Evolutionary conservation across 306 rosid genomes (phyloP), one percentile per base, ranked within the genome.

Genomic region (Gillenia trifoliata): DNA sequence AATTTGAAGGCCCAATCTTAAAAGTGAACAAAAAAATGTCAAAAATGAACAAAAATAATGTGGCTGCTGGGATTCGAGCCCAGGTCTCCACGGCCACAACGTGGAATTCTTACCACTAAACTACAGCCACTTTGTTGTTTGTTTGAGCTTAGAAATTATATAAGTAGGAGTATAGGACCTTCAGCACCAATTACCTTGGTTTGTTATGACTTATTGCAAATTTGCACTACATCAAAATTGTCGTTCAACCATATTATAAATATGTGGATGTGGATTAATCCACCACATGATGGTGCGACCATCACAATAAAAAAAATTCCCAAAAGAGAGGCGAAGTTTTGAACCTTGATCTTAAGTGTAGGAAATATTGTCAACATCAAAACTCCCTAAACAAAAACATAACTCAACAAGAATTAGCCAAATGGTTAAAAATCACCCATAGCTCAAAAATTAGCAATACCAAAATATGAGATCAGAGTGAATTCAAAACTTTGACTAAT

Each of bases 11-110:
- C 33, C 64, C 33, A 26, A 5, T 57, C 8, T 1, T 4, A 25
- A 25, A 11, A 13, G 19, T 5, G 26, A 4, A 28, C 6, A 25
- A 60, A 13, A 28, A 47, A 6, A 16, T 45, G 6, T 40, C 1
- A 10, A 4, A 8, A 45, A 68, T 23, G 3, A 15, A 2, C 8
- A 2, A 3, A 23, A 16, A 20, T 9, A 1, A 0, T 79, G 80
- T 78, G 83, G 86, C 83, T 83, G 83, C 83, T 79, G 78, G 86
- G 83, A 83, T 75, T 83, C 83, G 75, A 83, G 83, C 86, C 83
- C 80, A 70, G 80, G 80, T 83, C 86, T 83, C 83, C 83, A 83
- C 73, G 81, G 81, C 83, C 86, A 75, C 83, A 83, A 78, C 78
- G 80, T 79, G 76, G 86, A 83, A 82, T 78, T 78, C 86, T 75